phyloP scores from a whole-genome alignment of 2,329 filamentous ascomycete species.

The Colletotrichum liaoningense region DNA sequence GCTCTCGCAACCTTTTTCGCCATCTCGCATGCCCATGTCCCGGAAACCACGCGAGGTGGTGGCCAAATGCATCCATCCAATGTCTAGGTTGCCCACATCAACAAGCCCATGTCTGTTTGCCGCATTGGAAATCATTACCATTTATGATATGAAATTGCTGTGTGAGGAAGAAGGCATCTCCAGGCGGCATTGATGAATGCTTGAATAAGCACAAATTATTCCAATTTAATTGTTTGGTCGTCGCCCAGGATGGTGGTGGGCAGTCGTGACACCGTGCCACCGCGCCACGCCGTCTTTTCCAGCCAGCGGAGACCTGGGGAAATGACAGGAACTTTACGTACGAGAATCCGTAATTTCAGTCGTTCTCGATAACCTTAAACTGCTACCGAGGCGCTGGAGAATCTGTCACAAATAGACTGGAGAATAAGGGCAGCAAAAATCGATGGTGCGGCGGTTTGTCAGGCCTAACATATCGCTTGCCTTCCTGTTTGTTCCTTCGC shows the following conservation, averaged over 20 bases:
- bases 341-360: conserved; percentile 12
- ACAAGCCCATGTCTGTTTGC: too few relatives aligned
- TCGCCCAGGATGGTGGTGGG: background rate
- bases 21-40: background rate
- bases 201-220: conserved; percentile 11
- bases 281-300: background rate
- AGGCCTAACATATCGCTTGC: background rate
- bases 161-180: background rate
- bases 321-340: conserved; percentile 24
- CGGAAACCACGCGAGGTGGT: background rate
- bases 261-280: conserved; percentile 1
- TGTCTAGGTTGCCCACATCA: background rate
- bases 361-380: conserved; percentile 28
- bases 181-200: background rate
- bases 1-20: background rate
- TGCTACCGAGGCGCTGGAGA: background rate
- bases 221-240: background rate
- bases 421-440: background rate
- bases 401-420: background rate
- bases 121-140: background rate
- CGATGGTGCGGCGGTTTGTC: background rate
- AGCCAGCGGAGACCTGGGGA: conserved; percentile 12
- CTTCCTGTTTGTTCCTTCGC: background rate
- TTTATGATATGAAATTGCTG: background rate
- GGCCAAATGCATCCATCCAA: too few relatives aligned